These are phyloP conservation scores for Phytomonas sp. DNA, from an alignment of 208 protist genomes.

Conservation along the genomic window DNA sequence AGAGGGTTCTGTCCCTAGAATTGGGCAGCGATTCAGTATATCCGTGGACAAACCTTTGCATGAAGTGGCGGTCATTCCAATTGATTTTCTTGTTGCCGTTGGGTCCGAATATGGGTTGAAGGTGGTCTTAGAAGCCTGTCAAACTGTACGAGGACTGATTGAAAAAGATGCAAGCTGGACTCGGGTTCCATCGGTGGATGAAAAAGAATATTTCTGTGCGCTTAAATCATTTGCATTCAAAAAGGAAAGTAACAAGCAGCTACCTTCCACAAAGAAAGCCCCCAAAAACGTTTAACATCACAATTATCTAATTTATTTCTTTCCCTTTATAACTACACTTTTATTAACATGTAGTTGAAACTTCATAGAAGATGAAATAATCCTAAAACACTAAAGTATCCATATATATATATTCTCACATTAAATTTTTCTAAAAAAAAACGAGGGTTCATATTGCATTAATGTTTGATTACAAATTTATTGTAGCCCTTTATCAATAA, in stretches of 20 bases:
- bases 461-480: not conserved
- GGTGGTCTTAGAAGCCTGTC: constrained; percentile 56
- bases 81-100: constrained; percentile 76
- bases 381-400: not conserved
- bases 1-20: constrained; percentile 45
- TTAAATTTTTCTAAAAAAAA: not conserved
- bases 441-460: not conserved
- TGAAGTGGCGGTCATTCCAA: constrained; percentile 66
- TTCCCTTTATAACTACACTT: not conserved
- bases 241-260: constrained; percentile 50
- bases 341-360: constrained; percentile 6
- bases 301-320: constrained; percentile 11
- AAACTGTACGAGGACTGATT: constrained; percentile 66
- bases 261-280: constrained; percentile 6
- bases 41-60: constrained; percentile 28
- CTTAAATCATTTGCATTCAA: constrained; percentile 71
- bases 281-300: constrained; percentile 10
- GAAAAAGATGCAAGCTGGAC: constrained; percentile 73
- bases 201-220: constrained; percentile 71
- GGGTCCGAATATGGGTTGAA: constrained; percentile 49
- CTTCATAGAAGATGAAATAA: constrained; percentile 5
- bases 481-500: not conserved
- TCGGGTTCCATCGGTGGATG: constrained; percentile 44
- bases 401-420: constrained; percentile 6
- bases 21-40: constrained; percentile 44